Percentiles rank a stretch among this genome's conserved stretches.
Evolutionary conservation across 2,329 filamentous ascomycete genomes (phyloP).

Genomic region (Sclerotinia borealis): DNA sequence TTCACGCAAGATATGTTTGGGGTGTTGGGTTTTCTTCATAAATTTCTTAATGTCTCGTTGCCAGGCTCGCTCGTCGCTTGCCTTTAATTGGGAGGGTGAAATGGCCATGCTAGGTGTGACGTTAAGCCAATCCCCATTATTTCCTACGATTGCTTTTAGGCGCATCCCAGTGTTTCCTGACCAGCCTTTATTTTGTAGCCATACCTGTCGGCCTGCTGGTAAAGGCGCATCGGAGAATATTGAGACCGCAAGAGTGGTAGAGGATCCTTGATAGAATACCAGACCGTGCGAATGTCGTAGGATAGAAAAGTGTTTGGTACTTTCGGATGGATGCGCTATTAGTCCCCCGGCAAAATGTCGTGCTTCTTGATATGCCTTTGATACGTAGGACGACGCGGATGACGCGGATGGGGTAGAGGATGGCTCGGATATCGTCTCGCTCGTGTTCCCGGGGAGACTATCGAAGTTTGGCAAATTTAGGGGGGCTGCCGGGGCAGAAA

Average conservation of each 20-base stretch:
- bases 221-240: conserved; percentile 55
- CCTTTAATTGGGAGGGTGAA: conserved; percentile 42
- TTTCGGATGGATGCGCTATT: conserved; percentile 56
- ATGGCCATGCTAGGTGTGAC: conserved; percentile 55
- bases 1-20: conserved; percentile 50
- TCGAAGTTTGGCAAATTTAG: not conserved
- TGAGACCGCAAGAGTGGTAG: conserved; percentile 58
- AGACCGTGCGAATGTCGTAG: conserved; percentile 59
- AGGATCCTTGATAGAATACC: conserved; percentile 59
- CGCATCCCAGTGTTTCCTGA: conserved; percentile 64
- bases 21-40: conserved; percentile 43
- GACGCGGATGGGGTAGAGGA: conserved; percentile 4
- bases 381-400: conserved; percentile 16
- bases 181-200: conserved; percentile 63
- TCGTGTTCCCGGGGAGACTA: not conserved
- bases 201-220: conserved; percentile 53
- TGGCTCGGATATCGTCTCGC: not conserved
- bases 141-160: conserved; percentile 55
- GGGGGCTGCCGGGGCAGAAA: not conserved
- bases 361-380: conserved; percentile 42
- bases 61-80: conserved; percentile 57
- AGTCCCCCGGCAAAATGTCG: conserved; percentile 61
- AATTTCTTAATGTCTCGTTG: conserved; percentile 64
- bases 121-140: conserved; percentile 57
- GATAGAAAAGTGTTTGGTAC: conserved; percentile 59